These are phyloP conservation scores for Pichia sp. DNA, from an alignment of 1,139 yeast genomes.

Conservation along the genomic window DNA sequence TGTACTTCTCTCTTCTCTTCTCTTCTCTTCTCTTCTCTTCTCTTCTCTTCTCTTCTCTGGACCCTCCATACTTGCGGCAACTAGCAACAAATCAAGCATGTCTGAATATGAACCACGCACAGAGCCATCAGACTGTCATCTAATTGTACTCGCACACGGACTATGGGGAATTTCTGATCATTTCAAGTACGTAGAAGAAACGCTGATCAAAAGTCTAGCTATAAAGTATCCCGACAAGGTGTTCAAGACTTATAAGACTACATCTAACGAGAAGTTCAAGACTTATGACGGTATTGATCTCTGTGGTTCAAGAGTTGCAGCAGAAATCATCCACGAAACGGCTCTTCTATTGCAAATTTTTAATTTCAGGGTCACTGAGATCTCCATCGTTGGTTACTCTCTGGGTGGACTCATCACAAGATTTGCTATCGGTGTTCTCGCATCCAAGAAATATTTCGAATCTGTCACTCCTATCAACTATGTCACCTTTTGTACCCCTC, in stretches of 20 bases:
- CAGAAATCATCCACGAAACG: slow-evolving; percentile 52
- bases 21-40: too few species aligned
- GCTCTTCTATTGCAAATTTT: slow-evolving; percentile 25
- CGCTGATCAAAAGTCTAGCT: slow-evolving; percentile 25
- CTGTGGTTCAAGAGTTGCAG: slow-evolving; percentile 70
- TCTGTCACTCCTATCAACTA: slow-evolving; percentile 45
- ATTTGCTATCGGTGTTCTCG: slow-evolving; percentile 67
- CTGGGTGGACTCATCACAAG: slow-evolving; percentile 76
- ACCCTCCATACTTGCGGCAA: too few species aligned
- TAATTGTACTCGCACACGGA: slow-evolving; percentile 72
- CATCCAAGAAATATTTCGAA: slow-evolving; percentile 44
- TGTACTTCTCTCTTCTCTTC: too few species aligned
- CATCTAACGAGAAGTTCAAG: slow-evolving; percentile 56
- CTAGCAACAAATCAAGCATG: too few species aligned
- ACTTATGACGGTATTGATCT: slow-evolving; percentile 86
- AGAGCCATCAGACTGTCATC: slow-evolving; percentile 33
- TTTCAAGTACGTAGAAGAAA: slow-evolving; percentile 48
- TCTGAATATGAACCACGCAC: too few species aligned
- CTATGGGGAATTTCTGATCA: slow-evolving; percentile 76
- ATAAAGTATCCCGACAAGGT: slow-evolving; percentile 16
- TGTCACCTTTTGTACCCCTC: slow-evolving; percentile 76
- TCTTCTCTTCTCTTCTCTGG: too few species aligned
- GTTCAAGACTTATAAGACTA: slow-evolving; percentile 49
- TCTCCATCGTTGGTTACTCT: slow-evolving; percentile 75
- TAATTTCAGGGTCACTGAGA: slow-evolving; percentile 32